Evolutionary conservation across 139 green algal species (phyloP).

Genomic region (Chlorella sp.): DNA sequence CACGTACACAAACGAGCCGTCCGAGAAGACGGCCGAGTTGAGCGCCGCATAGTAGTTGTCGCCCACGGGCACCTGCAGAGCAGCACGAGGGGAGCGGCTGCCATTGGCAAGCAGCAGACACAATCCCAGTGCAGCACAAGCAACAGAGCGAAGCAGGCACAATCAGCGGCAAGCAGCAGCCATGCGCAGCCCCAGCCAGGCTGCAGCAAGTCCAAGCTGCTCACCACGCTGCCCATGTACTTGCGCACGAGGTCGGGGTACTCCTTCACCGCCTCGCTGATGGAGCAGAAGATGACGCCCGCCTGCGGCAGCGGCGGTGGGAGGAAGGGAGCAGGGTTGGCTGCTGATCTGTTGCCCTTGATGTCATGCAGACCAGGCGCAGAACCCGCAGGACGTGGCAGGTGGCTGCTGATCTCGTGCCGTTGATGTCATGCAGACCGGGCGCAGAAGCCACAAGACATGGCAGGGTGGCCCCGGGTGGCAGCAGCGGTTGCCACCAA

Average conservation of each 20-base stretch:
- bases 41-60: slow-evolving; percentile 99
- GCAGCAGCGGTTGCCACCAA: neutral
- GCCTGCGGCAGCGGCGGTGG: slow-evolving; percentile 10
- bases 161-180: neutral
- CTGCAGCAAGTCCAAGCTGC: neutral
- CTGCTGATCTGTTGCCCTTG: neutral
- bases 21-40: slow-evolving; percentile 97
- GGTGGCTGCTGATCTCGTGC: neutral
- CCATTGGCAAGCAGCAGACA: no score
- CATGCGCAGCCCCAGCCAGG: neutral
- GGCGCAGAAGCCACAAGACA: neutral
- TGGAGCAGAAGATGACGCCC: slow-evolving; percentile 98
- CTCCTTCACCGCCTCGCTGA: slow-evolving; percentile 95
- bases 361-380: neutral
- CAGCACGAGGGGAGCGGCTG: no score
- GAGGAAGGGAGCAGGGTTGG: neutral
- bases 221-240: slow-evolving; percentile 90
- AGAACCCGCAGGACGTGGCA: neutral
- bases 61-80: slow-evolving; percentile 80
- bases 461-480: no score
- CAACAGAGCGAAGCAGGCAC: no score
- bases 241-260: slow-evolving; percentile 97
- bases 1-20: slow-evolving; percentile 98
- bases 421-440: neutral
- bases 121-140: no score